Conservation (phyloP, 2,329 filamentous ascomycete species). For the Fusarium graminum region DNA sequence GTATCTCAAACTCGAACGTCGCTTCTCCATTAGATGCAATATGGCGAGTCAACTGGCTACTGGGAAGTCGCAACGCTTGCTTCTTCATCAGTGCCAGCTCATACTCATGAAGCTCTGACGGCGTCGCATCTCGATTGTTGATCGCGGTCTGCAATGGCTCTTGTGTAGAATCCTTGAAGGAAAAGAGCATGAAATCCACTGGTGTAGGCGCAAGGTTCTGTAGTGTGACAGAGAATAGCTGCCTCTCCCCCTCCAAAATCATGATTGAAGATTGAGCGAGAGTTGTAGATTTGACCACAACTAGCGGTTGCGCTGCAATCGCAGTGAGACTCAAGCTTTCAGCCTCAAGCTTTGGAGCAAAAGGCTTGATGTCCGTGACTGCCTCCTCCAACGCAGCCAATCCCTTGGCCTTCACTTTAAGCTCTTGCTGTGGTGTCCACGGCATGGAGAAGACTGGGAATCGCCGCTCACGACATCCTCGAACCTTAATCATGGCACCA, state of each 20-base stretch:
- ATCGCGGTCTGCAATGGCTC: conserved; percentile 80
- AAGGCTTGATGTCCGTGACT: conserved; percentile 55
- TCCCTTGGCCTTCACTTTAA: conserved; percentile 83
- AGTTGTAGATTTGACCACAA: conserved; percentile 81
- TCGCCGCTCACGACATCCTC: conserved; percentile 82
- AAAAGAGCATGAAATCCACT: conserved; percentile 87
- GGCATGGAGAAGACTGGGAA: conserved; percentile 86
- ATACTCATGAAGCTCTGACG: conserved; percentile 86
- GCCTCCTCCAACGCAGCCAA: conserved; percentile 68
- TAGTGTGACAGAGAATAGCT: conserved; percentile 81
- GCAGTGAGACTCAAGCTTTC: conserved; percentile 75
- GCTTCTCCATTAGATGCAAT: conserved; percentile 77
- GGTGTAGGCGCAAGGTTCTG: conserved; percentile 82
- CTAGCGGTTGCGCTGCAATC: conserved; percentile 81
- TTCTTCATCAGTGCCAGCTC: conserved; percentile 83
- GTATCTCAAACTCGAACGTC: conserved; percentile 84
- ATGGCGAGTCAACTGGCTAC: conserved; percentile 64
- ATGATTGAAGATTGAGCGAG: conserved; percentile 88
- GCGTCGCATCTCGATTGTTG: conserved; percentile 79
- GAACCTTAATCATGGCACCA: conserved; percentile 83
- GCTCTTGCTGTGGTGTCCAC: conserved; percentile 77
- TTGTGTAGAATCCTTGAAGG: conserved; percentile 90
- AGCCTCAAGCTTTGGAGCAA: conserved; percentile 59
- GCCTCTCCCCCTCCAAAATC: conserved; percentile 90
- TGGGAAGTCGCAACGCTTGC: conserved; percentile 73